Evolutionary conservation across 2,329 filamentous ascomycete species (phyloP), one percentile per base, ranked within the genome.

Genomic region (Mollisia scopiformis): DNA sequence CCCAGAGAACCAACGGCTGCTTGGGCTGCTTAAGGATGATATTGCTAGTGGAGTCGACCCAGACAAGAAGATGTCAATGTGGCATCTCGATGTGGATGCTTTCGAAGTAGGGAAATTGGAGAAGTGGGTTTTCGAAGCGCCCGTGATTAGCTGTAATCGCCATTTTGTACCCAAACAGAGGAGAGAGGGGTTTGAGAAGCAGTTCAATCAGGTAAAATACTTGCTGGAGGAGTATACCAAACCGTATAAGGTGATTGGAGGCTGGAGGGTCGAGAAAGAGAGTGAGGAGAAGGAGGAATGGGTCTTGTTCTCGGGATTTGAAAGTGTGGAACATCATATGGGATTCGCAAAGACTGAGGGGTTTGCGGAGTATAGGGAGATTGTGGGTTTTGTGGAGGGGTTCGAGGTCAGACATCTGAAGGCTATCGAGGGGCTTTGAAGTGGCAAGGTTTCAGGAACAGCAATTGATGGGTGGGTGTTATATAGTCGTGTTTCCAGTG

Each of bases 61-160:
- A 10, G 21, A 47, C 1, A 61, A 39, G 54, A 74, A 69, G 16
- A 74, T 81, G 5, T 72, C 75, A 10, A 79, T 82, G 65, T 72
- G 77, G 28, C 80, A 82, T 64, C 65, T 81, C 19, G 75, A 78
- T 52, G 64, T 73, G 8, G 70, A 77, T 56, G 8, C 63, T 16
- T 62, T 61, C 25, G 43, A 47, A 25, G 21, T 27, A 16, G 23
- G 8, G 31, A 47, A 41, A 7, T 21, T 28, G 1, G 55, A 58
- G 39, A 59, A 55, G 19, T 35, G 30, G 1, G 53, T 65, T 6
- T 55, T 61, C 16, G 55, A 16, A 25, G 63, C 66, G 6, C 58
- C 65, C 21, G 41, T 33, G 6, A 58, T 67, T 33, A 58, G 54
- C 35, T 62, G 50, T 21, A 65, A 55, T n/a, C 35, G 66, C 35